phyloP scores from a whole-genome alignment of 2,329 filamentous ascomycete species.

The Xylaria hypoxylon region DNA sequence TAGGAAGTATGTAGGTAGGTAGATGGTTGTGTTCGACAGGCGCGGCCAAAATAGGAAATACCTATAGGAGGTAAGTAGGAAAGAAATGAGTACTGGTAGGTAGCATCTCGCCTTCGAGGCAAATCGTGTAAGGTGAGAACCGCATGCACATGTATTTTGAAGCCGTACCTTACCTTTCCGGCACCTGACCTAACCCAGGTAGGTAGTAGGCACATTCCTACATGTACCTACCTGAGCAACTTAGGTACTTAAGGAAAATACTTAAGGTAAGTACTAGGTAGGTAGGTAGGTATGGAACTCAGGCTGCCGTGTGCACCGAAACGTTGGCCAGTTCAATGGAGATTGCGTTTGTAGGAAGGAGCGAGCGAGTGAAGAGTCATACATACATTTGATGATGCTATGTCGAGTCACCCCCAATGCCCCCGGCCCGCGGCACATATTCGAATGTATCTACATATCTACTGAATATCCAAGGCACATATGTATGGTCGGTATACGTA shows the following conservation, averaged over 20 bases:
- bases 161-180: conserved; percentile 3
- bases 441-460: too few relatives aligned
- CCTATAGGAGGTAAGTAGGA: too few relatives aligned
- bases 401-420: background rate
- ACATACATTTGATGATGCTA: background rate
- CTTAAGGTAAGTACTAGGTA: background rate
- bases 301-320: background rate
- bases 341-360: conserved; percentile 13
- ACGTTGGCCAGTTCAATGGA: background rate
- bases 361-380: conserved; percentile 12
- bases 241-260: background rate
- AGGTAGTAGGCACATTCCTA: background rate
- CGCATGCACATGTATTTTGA: background rate
- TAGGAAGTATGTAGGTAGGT: background rate
- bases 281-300: background rate
- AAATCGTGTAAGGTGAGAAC: background rate
- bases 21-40: conserved; percentile 4
- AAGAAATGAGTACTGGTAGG: background rate
- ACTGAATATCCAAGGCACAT: too few relatives aligned
- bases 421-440: too few relatives aligned
- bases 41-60: conserved; percentile 8
- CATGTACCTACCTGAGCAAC: background rate
- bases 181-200: background rate
- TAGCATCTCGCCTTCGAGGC: background rate
- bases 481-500: too few relatives aligned